phyloP scores from a whole-genome alignment of 306 rosid species.

The Oemleria cerasiformis region DNA sequence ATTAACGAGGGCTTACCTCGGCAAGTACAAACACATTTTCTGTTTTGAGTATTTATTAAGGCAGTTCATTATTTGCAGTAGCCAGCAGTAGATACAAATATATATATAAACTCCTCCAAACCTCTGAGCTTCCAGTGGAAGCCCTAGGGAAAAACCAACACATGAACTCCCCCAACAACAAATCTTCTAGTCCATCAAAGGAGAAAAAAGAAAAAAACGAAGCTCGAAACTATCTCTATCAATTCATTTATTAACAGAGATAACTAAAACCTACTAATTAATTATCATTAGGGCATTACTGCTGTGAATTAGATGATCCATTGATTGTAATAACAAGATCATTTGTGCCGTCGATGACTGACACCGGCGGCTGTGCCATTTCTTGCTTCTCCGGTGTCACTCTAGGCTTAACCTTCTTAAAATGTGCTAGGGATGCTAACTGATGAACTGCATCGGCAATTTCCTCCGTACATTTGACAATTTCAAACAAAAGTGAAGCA shows the following conservation, averaged over 20 bases:
- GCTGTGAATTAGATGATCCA: not conserved
- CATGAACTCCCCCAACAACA: not conserved
- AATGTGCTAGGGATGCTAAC: constrained; percentile 19
- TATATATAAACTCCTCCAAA: constrained; percentile 1
- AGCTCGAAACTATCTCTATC: not conserved
- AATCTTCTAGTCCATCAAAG: not conserved
- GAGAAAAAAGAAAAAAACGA: not conserved
- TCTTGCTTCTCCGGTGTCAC: constrained; percentile 13
- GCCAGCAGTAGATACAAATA: too few relatives aligned
- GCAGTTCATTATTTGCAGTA: too few relatives aligned
- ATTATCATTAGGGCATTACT: too few relatives aligned
- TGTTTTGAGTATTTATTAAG: too few relatives aligned
- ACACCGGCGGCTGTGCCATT: not conserved
- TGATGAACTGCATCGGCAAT: constrained; percentile 11
- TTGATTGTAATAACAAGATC: constrained; percentile 5
- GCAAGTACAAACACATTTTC: too few relatives aligned
- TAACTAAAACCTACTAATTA: not conserved
- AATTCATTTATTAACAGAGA: not conserved
- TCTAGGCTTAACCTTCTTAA: constrained; percentile 15
- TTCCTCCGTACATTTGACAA: constrained; percentile 13
- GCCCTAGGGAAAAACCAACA: not conserved
- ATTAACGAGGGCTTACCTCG: too few relatives aligned
- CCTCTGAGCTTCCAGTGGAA: constrained; percentile 3
- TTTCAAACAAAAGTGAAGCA: constrained; percentile 21
- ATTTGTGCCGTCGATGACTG: not conserved